Percentiles rank a stretch among this genome's conserved stretches.
phyloP scores from a whole-genome alignment of 306 rosid genomes.

The Vachellia pachyceras region DNA sequence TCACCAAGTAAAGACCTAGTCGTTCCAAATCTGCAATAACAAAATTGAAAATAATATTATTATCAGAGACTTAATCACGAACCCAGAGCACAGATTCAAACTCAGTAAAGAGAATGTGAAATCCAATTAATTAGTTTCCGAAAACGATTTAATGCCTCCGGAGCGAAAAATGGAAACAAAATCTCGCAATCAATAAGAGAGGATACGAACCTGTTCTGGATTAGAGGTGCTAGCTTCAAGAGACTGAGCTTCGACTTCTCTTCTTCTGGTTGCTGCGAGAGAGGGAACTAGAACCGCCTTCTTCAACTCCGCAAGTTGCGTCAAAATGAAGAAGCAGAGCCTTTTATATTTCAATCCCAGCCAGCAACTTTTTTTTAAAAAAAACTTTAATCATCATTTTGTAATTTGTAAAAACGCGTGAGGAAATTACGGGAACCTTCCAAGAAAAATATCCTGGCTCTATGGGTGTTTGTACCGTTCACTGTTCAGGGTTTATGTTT shows the following conservation, averaged over 20 bases:
- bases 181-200: not conserved
- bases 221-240: not conserved
- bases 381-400: not conserved
- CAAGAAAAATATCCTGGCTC: slow-evolving; percentile 9
- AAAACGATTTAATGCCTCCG: not conserved
- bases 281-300: slow-evolving; percentile 4
- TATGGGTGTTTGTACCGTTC: too few species aligned
- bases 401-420: slow-evolving; percentile 39
- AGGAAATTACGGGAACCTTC: slow-evolving; percentile 66
- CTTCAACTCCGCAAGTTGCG: slow-evolving; percentile 18
- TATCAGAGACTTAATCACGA: not conserved
- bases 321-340: not conserved
- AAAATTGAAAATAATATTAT: not conserved
- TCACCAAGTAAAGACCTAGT: slow-evolving; percentile 14
- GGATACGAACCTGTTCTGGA: slow-evolving; percentile 16
- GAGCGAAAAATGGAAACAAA: not conserved
- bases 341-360: slow-evolving; percentile 23
- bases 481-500: not conserved
- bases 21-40: slow-evolving; percentile 14
- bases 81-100: not conserved
- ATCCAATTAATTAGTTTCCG: slow-evolving; percentile 24
- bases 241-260: slow-evolving; percentile 23
- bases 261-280: slow-evolving; percentile 3
- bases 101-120: slow-evolving; percentile 1
- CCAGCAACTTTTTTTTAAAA: not conserved